Evolutionary conservation across 306 rosid species (phyloP).

Genomic region (Macrotyloma uniflorum): DNA sequence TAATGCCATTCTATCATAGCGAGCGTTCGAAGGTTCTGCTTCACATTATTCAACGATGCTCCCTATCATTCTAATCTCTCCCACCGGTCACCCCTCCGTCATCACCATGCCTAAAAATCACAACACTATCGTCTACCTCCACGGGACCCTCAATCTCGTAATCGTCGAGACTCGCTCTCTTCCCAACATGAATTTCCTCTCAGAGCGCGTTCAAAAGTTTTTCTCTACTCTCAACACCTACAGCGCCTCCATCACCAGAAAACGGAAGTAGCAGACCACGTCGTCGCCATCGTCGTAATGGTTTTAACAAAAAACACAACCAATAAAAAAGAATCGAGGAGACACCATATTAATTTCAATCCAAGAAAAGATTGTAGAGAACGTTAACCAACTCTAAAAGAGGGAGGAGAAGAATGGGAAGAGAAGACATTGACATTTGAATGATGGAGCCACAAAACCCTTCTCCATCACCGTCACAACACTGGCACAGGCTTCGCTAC

Average conservation of each 20-base stretch:
- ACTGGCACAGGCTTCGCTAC: neutral
- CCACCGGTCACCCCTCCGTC: no score
- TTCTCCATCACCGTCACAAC: constrained; percentile 36
- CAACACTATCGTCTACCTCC: constrained; percentile 61
- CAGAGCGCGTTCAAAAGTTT: constrained; percentile 71
- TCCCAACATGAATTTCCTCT: constrained; percentile 91
- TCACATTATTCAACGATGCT: constrained; percentile 32
- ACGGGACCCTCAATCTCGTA: constrained; percentile 76
- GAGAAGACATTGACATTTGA: constrained; percentile 24
- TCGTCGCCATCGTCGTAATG: no score
- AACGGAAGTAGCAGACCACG: no score
- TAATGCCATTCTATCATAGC: constrained; percentile 32
- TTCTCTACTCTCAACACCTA: constrained; percentile 57
- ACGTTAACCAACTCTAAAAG: no score
- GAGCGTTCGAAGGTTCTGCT: constrained; percentile 30
- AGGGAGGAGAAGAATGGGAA: no score
- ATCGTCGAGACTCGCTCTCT: constrained; percentile 74
- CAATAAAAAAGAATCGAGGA: no score
- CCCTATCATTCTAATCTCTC: constrained; percentile 38
- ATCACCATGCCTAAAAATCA: constrained; percentile 37
- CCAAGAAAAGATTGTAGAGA: no score
- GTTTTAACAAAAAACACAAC: no score
- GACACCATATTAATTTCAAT: no score
- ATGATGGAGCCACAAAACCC: constrained; percentile 54
- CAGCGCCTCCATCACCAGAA: constrained; percentile 37